Evolutionary conservation across 2,329 filamentous ascomycete genomes (phyloP).

Genomic region (Calonectria henricotiae): DNA sequence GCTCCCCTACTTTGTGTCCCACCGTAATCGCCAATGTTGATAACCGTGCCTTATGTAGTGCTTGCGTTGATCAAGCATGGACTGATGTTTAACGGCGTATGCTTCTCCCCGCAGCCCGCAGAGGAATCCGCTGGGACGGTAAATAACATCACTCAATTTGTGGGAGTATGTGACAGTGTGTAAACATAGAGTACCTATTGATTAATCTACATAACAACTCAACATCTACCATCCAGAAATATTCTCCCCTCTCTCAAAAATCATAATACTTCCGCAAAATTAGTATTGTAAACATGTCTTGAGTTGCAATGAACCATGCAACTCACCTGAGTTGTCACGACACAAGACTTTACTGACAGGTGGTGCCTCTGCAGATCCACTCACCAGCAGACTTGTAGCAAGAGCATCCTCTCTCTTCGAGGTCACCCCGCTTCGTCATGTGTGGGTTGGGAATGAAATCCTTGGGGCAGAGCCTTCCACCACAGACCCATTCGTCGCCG

Average conservation of each 20-base stretch:
- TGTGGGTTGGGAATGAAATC: conserved; percentile 7
- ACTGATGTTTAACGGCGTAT: too few species aligned
- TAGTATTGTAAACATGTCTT: conserved; percentile 56
- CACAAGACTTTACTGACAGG: background rate
- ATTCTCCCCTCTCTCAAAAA: background rate
- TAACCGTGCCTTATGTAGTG: too few species aligned
- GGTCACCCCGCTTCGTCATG: conserved; percentile 2
- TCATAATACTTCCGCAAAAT: background rate
- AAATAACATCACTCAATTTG: too few species aligned
- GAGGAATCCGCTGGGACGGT: too few species aligned
- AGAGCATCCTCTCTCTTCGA: conserved; percentile 14
- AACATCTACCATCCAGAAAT: background rate
- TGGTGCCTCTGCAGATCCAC: conserved; percentile 23
- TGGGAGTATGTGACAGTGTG: too few species aligned
- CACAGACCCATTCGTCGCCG: conserved; percentile 9
- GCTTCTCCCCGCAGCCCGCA: too few species aligned
- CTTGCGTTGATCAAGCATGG: too few species aligned
- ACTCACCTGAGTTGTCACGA: background rate
- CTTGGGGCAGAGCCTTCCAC: conserved; percentile 17
- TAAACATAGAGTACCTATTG: background rate
- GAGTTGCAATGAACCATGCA: conserved; percentile 32
- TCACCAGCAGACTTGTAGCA: background rate
- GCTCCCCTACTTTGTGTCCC: too few species aligned
- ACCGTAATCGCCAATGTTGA: too few species aligned
- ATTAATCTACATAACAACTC: background rate